Conservation (phyloP, 2,329 filamentous ascomycete species). For the Calonectria hongkongensis region DNA sequence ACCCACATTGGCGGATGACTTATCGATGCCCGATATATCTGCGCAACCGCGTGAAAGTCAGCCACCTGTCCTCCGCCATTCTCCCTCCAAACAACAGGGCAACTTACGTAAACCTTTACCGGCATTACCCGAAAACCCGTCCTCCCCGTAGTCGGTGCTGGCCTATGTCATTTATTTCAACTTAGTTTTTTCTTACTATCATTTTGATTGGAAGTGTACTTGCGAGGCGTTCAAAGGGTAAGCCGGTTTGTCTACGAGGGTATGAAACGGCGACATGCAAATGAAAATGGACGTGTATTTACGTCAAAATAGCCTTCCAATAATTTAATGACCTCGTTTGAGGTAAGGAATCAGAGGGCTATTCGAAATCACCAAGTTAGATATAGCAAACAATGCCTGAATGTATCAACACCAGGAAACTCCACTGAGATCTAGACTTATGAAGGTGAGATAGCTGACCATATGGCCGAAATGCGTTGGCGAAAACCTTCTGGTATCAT, state of each 20-base stretch:
- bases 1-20: conserved; percentile 46
- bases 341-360: conserved; percentile 46
- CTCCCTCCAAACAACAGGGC: conserved; percentile 46
- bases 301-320: background rate
- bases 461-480: conserved; percentile 44
- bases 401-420: conserved; percentile 42
- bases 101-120: conserved; percentile 65
- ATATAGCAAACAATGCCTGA: conserved; percentile 49
- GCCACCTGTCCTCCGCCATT: conserved; percentile 42
- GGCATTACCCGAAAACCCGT: conserved; percentile 63
- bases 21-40: conserved; percentile 35
- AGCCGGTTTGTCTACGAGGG: background rate
- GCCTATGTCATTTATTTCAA: background rate
- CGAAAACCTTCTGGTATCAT: conserved; percentile 37
- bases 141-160: conserved; percentile 45
- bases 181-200: background rate
- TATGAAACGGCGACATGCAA: background rate
- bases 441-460: conserved; percentile 44
- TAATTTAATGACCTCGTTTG: conserved; percentile 43
- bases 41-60: conserved; percentile 42
- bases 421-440: conserved; percentile 38
- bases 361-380: conserved; percentile 47
- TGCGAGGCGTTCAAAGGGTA: conserved; percentile 1
- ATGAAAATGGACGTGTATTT: background rate
- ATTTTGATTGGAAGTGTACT: background rate